Conservation (phyloP, 164 flowering plant genomes). For the Tetracentron sinense region DNA sequence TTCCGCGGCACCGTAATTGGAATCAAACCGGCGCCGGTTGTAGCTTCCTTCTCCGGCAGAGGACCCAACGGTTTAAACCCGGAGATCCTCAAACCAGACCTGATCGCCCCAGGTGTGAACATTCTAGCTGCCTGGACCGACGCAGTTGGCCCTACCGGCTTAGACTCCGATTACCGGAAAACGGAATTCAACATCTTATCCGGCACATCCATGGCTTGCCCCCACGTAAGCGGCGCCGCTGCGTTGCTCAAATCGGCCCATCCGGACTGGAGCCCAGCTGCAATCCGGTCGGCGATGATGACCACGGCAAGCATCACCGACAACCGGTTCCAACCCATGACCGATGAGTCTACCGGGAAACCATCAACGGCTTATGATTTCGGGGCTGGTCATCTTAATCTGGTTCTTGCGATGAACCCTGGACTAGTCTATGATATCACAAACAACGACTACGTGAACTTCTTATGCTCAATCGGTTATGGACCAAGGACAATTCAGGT, state of each 20-base stretch:
- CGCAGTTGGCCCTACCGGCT: conserved; percentile 69
- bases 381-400: conserved; percentile 68
- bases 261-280: conserved; percentile 79
- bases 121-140: conserved; percentile 86
- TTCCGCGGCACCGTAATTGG: conserved; percentile 69
- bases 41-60: conserved; percentile 75
- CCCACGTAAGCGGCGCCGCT: conserved; percentile 84
- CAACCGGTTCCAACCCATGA: conserved; percentile 40
- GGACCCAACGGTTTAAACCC: conserved; percentile 78
- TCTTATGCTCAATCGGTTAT: conserved; percentile 67
- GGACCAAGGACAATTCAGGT: conserved; percentile 55
- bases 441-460: conserved; percentile 49
- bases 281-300: conserved; percentile 79
- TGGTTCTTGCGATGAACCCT: conserved; percentile 70
- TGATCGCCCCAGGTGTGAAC: conserved; percentile 85
- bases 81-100: conserved; percentile 74
- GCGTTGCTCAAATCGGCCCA: conserved; percentile 77
- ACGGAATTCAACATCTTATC: conserved; percentile 80
- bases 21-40: conserved; percentile 77
- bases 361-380: conserved; percentile 51
- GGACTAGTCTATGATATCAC: conserved; percentile 68
- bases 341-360: conserved; percentile 66
- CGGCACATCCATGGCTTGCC: conserved; percentile 86
- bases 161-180: conserved; percentile 47
- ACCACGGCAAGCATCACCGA: conserved; percentile 53